Conservation (phyloP, 805 yeast species). For the Metschnikowia kofuensis region DNA sequence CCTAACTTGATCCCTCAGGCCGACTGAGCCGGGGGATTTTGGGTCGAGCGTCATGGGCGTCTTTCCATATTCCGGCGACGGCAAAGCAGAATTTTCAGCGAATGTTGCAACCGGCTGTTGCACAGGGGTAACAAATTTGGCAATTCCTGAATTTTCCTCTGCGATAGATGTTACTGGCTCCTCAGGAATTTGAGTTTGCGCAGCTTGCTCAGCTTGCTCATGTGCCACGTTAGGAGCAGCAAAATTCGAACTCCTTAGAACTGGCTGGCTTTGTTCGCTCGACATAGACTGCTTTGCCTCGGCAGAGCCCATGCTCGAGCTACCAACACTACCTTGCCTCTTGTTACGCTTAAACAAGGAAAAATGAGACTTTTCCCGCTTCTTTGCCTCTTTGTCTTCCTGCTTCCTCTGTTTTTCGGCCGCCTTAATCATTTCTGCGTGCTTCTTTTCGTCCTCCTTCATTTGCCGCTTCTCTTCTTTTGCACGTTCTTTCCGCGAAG, state of each 20-base stretch:
- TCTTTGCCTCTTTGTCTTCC: constrained; percentile 9
- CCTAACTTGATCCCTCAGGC: not conserved
- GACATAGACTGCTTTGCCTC: constrained; percentile 1
- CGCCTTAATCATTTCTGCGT: constrained; percentile 1
- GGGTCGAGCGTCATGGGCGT: not conserved
- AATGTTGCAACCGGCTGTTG: not conserved
- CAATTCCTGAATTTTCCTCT: not conserved
- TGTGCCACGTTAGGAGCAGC: not conserved
- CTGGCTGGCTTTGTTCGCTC: not conserved
- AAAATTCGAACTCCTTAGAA: not conserved
- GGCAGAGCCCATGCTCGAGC: constrained; percentile 4
- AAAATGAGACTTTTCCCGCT: constrained; percentile 9
- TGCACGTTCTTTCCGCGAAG: constrained; percentile 13
- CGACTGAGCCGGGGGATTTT: not conserved
- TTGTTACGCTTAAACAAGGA: constrained; percentile 10
- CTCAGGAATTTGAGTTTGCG: not conserved
- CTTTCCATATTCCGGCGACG: not conserved
- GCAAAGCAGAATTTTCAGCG: not conserved
- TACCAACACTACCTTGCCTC: constrained; percentile 9
- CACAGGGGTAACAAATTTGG: not conserved
- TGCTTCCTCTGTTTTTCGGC: constrained; percentile 10
- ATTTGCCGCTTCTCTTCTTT: constrained; percentile 13
- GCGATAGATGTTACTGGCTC: not conserved
- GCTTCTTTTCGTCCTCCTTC: constrained; percentile 11
- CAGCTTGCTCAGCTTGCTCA: not conserved